Evolutionary conservation across 2,329 filamentous ascomycete genomes (phyloP).

Genomic region (Exophiala oligosperma): DNA sequence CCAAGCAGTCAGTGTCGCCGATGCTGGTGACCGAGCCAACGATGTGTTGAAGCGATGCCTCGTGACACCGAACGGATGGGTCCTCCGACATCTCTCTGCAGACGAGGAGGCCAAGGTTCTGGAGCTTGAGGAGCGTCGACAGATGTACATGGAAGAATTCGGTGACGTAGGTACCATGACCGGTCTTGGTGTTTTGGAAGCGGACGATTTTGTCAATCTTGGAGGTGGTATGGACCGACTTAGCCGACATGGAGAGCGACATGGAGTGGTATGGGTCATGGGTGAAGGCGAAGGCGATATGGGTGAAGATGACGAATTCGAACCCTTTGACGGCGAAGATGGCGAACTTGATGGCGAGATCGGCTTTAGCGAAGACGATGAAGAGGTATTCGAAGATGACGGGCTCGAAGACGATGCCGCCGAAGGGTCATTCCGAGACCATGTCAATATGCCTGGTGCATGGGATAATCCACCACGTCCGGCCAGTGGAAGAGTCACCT

Average conservation of each 20-base stretch:
- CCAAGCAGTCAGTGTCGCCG: constrained; percentile 41
- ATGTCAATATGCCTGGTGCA: constrained; percentile 19
- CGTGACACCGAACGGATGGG: constrained; percentile 46
- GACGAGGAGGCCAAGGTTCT: constrained; percentile 50
- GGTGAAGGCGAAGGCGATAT: constrained; percentile 29
- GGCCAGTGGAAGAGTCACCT: constrained; percentile 6
- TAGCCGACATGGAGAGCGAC: constrained; percentile 45
- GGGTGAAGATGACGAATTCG: constrained; percentile 27
- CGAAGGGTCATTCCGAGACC: constrained; percentile 2
- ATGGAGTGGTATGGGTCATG: constrained; percentile 45
- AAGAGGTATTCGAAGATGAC: constrained; percentile 22
- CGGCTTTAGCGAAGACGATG: constrained; percentile 20
- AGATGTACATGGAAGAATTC: constrained; percentile 41
- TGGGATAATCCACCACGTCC: constrained; percentile 12
- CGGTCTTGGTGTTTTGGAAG: constrained; percentile 30
- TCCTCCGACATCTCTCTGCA: constrained; percentile 44
- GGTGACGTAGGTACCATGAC: constrained; percentile 35
- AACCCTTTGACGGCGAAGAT: constrained; percentile 24
- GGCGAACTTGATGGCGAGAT: constrained; percentile 20
- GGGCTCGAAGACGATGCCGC: constrained; percentile 10
- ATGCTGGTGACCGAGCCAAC: constrained; percentile 31
- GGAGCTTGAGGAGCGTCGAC: constrained; percentile 41
- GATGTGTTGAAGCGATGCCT: constrained; percentile 44
- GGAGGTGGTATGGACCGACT: constrained; percentile 47
- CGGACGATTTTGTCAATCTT: constrained; percentile 45